Evolutionary conservation across 78 protist genomes (phyloP), one percentile per base, ranked within the genome.

Genomic region (Emiliania huxleyi): DNA sequence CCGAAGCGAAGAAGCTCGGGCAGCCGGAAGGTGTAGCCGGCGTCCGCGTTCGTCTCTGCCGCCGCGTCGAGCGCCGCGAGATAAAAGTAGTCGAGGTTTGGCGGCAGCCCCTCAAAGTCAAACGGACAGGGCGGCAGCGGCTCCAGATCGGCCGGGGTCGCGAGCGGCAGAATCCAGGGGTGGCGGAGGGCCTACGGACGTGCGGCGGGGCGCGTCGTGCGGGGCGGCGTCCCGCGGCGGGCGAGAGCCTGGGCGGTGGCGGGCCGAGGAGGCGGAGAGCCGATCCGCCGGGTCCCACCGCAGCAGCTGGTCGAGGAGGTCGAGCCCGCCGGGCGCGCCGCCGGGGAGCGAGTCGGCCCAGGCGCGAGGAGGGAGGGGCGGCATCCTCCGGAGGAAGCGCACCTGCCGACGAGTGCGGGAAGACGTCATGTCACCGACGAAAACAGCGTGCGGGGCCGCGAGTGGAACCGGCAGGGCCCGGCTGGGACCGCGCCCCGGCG

Each of bases 251-350:
- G n/a, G 87, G 71, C 79, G 94, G 26, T 22, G 29, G 35, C 75
- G 71, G 38, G 91, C 33, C 81, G 38, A 22, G n/a, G 35, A 4
- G 23, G 94, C 62, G 21, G 94, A 44, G 45, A 83, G 35, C 33
- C 94, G 55, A 4, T 46, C 29, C 26, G 4, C 45, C 22, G 94
- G 94, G 4, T 92, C 62, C 4, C 44, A 92, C 40, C 84, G 46
- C 55, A 92, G 81, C 25, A 92, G 49, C 23, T 1, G 40, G 18
- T 44, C 1, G 44, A 92, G 44, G 21, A 92, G 62, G 81, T 92
- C 94, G 38, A 83, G 75, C 75, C 33, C 8, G 12, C 11, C 38
- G n/a, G 2, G 11, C 75, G 75, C 2, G 37, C 37, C 23, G 37
- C 33, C 75, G 23, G 75, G 33, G 23, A 69, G 75, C 37, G 8